Percentiles rank a stretch among this genome's conserved stretches.
Conservation (phyloP, 805 yeast genomes). For the Kregervanrija fluxuum region DNA sequence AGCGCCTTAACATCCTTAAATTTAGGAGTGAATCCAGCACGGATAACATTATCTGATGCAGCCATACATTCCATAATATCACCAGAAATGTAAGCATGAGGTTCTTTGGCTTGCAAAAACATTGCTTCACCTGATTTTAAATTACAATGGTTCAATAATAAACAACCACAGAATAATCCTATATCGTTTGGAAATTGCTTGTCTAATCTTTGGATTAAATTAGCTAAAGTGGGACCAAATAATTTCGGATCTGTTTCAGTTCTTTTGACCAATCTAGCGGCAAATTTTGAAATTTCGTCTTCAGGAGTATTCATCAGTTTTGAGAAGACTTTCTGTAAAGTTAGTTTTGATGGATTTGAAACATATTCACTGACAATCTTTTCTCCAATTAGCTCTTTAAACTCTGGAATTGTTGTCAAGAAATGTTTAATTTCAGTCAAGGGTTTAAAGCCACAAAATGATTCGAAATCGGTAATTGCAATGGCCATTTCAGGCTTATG, state of each 20-base stretch:
- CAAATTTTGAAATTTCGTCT: constrained; percentile 43
- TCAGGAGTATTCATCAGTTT: constrained; percentile 81
- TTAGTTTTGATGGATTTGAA: constrained; percentile 48
- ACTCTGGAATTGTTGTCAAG: constrained; percentile 70
- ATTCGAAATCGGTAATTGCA: constrained; percentile 93
- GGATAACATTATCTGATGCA: constrained; percentile 94
- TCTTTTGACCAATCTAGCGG: constrained; percentile 59
- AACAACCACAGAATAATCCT: constrained; percentile 93
- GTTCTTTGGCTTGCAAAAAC: constrained; percentile 94
- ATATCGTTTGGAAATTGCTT: constrained; percentile 89
- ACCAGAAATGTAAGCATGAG: constrained; percentile 96
- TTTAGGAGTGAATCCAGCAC: constrained; percentile 99
- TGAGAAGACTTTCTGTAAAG: constrained; percentile 70
- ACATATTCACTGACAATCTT: constrained; percentile 48
- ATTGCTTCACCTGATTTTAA: constrained; percentile 90
- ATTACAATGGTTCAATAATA: constrained; percentile 81
- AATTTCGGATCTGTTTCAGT: constrained; percentile 52
- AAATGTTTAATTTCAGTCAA: constrained; percentile 65
- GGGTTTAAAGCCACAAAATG: constrained; percentile 97
- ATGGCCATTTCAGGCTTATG: constrained; percentile 99
- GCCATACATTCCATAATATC: constrained; percentile 99
- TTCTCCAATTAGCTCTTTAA: constrained; percentile 60
- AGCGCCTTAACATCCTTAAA: constrained; percentile 90
- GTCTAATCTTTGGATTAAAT: constrained; percentile 68
- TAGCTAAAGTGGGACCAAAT: constrained; percentile 57